Base-by-base conservation (phyloP, 2,329 filamentous ascomycete species). In the Arthrobotrys sinensis region DNA sequence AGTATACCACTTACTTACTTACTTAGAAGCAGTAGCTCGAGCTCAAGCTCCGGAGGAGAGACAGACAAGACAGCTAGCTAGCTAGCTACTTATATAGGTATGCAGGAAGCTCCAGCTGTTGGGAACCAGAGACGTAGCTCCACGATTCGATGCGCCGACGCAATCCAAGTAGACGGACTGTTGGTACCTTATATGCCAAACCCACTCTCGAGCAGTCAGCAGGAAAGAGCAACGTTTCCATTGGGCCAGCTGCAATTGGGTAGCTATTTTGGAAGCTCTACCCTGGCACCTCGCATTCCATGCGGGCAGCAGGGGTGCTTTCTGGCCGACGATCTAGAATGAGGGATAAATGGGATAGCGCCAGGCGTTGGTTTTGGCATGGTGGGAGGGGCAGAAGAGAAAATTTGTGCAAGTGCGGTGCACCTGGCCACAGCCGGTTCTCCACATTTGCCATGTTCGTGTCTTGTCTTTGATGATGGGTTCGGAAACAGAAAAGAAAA, bases 291-390 rank as follows among this genome's bases (percentile, higher is more conserved):
- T 71, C 67, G 73, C 73, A 77, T 77, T 70, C 66, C 73, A 70
- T 45, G 67, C 73, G 66, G 52, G 32, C 72, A 52, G 43, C 73
- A 77, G 73, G 73, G 73, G 73, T 70, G 73, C 66, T 71, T 52
- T 77, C 50, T 77, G 73, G 73, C 73, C 73, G 73, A 77, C 43
- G 67, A 77, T 77, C 73, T 77, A 77, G 73, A 77, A 77, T 77
- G 73, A 77, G 73, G 73, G 73, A 77, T 77, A 77, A 77, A 77
- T 48, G 21, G 62, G 28, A 60, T 60, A 64, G 53, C 65, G 57
- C 73, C 73, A 28, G 70, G 40, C 40, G 19, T 14, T 24, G 52
- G 50, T 28, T 12, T 36, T 55, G 52, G 53, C 16, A 36, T 60
- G 65, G 65, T 45, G 48, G 67, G 67, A 64, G 57, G 62, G 69